Evolutionary conservation across 2,329 filamentous ascomycete genomes (phyloP).

Genomic region (Whalleya microplaca): DNA sequence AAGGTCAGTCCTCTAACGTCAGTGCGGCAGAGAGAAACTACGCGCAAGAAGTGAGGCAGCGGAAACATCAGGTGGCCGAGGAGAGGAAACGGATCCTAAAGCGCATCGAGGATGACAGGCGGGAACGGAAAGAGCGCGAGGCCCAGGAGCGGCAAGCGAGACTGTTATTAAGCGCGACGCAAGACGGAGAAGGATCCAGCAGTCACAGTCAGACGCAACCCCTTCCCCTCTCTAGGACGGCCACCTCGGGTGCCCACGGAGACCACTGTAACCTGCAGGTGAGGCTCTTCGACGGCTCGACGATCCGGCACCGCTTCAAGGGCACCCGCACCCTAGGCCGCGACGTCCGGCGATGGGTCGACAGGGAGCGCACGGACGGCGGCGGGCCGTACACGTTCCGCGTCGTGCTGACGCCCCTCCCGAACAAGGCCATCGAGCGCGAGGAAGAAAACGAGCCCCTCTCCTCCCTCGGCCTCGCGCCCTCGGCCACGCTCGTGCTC

Average conservation of each 20-base stretch:
- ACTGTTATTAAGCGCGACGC: constrained; percentile 28
- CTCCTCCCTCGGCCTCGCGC: constrained; percentile 71
- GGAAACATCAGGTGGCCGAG: constrained; percentile 66
- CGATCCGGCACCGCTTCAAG: constrained; percentile 73
- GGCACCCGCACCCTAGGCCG: constrained; percentile 62
- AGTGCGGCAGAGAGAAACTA: constrained; percentile 47
- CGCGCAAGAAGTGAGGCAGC: constrained; percentile 61
- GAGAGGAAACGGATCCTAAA: constrained; percentile 74
- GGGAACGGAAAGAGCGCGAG: constrained; percentile 62
- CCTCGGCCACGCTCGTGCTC: constrained; percentile 82
- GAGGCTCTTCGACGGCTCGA: constrained; percentile 82
- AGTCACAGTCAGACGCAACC: constrained; percentile 5
- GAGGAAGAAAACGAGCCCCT: constrained; percentile 74
- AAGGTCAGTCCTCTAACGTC: constrained; percentile 30
- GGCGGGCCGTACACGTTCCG: constrained; percentile 79
- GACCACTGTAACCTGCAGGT: constrained; percentile 70
- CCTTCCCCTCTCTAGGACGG: constrained; percentile 25
- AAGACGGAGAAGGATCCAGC: constrained; percentile 18
- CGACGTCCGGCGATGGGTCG: constrained; percentile 79
- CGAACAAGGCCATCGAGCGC: constrained; percentile 74
- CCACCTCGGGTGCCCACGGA: constrained; percentile 8
- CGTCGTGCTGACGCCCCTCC: constrained; percentile 77
- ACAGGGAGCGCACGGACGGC: constrained; percentile 60
- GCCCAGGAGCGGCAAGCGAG: constrained; percentile 49
- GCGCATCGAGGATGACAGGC: constrained; percentile 77